Base-by-base conservation (phyloP, 352 stramenopile genomes). In the Aphanomyces cochlioides region DNA sequence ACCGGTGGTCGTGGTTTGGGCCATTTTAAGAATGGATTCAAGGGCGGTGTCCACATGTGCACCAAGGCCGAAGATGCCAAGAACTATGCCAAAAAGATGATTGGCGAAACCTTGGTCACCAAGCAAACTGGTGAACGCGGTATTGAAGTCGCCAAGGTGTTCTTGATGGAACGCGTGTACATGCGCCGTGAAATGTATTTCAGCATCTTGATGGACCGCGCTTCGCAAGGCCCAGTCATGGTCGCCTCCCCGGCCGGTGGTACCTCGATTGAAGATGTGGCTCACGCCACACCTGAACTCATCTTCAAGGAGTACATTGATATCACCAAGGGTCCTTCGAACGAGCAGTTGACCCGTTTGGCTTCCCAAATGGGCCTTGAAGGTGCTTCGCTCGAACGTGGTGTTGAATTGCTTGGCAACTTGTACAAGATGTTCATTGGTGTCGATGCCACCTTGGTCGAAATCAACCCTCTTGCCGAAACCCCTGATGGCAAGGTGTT, bases 391-490 rank as follows among this genome's bases (percentile, higher is more conserved):
- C 76, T 82, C 34, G 59, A 75, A 38, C 71, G 77, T 36, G 90
- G 90, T 75, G 79, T 94, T 28, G 83, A 91, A 78, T 74, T 75
- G 47, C 82, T 89, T 75, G 78, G 78, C 69, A 92, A 90, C 74
- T 84, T 99, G 38, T 99, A 99, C 82, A 85, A 96, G 58, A 89
- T 99, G 78, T 99, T 99, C 79, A 85, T 98, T 48, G 84, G 88
- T 63, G 90, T 90, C 63, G 97, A 99, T 77, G 97, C 92, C 59
- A 99, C 97, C 43, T 89, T 98, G 73, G 90, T 99, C 48, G 96
- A 99, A 86, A 97, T 99, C 75, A 99, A 99, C 83, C 97, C 97
- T 13, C 77, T 99, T n/a, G 96, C 95, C 10, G 96, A 99, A 84
- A 99, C 96, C 13, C 81, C 85, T 8, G 89, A 98, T 19, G 96